Percentiles rank a stretch among this genome's conserved stretches.
These are phyloP conservation scores for Helicostylum pulchrum DNA, from an alignment of 192 early-diverging fungal species.

Conservation along the genomic window DNA sequence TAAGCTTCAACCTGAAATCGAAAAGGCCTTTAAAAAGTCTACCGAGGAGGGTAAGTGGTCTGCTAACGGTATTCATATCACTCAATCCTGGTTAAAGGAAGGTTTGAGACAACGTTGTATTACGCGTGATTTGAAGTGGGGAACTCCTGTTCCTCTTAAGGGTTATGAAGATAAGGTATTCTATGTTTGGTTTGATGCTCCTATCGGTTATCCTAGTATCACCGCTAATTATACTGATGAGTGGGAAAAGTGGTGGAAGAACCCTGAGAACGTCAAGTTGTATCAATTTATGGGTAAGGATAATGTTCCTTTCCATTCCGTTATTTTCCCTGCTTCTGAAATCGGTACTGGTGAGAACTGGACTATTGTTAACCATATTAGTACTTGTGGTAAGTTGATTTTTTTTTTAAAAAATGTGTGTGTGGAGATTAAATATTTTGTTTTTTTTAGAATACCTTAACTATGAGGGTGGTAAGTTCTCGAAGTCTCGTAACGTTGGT, in stretches of 20 bases:
- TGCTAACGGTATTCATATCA: conserved; percentile 82
- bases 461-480: conserved; percentile 96
- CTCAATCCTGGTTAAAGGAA: conserved; percentile 90
- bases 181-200: conserved; percentile 99
- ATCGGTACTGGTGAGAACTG: conserved; percentile 85
- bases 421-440: background rate
- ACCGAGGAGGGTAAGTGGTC: conserved; percentile 79
- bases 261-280: conserved; percentile 90
- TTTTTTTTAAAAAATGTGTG: background rate
- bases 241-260: conserved; percentile 99
- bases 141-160: conserved; percentile 83
- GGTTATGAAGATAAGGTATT: conserved; percentile 92
- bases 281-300: conserved; percentile 99
- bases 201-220: conserved; percentile 97
- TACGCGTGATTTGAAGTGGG: conserved; percentile 99
- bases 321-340: conserved; percentile 91
- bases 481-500: conserved; percentile 92
- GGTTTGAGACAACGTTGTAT: conserved; percentile 93
- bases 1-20: conserved; percentile 69
- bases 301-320: conserved; percentile 98
- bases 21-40: conserved; percentile 71
- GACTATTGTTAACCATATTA: conserved; percentile 90
- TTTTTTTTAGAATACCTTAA: conserved; percentile 82
- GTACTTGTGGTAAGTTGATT: conserved; percentile 71
- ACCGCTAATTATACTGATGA: conserved; percentile 92